Conservation (phyloP, 305 asterid genomes). For the Fraxinus velutina region DNA sequence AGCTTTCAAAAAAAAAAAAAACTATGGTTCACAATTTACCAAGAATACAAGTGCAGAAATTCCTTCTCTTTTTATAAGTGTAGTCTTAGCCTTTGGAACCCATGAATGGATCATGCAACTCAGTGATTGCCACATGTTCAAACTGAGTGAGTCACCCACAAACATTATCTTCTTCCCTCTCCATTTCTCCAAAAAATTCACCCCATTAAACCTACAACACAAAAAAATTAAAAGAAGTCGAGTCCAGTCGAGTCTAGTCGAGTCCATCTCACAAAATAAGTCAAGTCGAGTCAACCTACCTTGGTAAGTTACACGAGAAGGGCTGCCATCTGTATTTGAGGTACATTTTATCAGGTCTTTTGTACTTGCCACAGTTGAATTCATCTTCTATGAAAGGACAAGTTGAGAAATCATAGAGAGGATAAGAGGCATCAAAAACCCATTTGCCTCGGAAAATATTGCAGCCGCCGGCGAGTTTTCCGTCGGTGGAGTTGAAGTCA, state of each 20-base stretch:
- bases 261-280: neutral
- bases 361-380: constrained; percentile 1
- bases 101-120: constrained; percentile 6
- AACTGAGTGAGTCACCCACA: constrained; percentile 12
- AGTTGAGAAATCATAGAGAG: neutral
- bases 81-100: neutral
- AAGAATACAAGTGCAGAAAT: constrained; percentile 50
- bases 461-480: neutral
- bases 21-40: constrained; percentile 34
- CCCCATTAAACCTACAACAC: constrained; percentile 7
- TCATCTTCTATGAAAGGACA: constrained; percentile 3
- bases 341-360: constrained; percentile 3
- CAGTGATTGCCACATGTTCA: constrained; percentile 12
- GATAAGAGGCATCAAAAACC: constrained; percentile 1
- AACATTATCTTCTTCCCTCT: constrained; percentile 17
- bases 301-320: neutral
- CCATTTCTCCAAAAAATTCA: constrained; percentile 3
- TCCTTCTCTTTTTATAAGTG: constrained; percentile 22
- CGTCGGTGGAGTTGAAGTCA: neutral
- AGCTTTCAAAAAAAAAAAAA: neutral
- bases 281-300: neutral
- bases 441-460: neutral
- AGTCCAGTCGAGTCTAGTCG: neutral
- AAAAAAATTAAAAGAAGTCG: neutral
- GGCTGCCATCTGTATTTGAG: constrained; percentile 2